Evolutionary conservation across 2,329 filamentous ascomycete genomes (phyloP).

Genomic region (Penicillium frequentans): DNA sequence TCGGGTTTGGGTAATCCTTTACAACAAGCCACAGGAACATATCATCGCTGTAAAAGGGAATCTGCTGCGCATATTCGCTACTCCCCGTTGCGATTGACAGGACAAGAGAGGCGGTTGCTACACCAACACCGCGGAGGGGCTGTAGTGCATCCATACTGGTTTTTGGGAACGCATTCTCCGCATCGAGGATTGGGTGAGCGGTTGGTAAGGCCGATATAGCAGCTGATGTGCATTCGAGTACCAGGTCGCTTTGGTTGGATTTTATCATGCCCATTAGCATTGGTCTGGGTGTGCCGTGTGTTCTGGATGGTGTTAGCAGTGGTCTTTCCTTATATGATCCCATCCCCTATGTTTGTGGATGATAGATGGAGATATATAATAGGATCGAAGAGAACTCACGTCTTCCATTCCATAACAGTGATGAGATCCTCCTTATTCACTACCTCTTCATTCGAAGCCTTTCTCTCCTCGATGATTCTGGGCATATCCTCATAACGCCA

Average conservation of each 20-base stretch:
- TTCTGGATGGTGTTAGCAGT: constrained; percentile 23
- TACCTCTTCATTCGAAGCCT: constrained; percentile 9
- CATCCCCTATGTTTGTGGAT: neutral
- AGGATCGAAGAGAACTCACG: constrained; percentile 30
- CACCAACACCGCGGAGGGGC: constrained; percentile 42
- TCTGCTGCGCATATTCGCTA: constrained; percentile 7
- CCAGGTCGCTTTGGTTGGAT: constrained; percentile 29
- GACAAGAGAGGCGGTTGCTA: constrained; percentile 45
- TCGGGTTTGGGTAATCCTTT: constrained; percentile 17
- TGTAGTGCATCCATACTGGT: constrained; percentile 33
- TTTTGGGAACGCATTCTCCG: constrained; percentile 29
- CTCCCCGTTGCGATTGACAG: constrained; percentile 33
- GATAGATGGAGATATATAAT: neutral
- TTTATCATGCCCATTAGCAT: constrained; percentile 42
- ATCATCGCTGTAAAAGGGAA: constrained; percentile 48
- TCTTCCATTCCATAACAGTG: constrained; percentile 46
- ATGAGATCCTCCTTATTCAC: constrained; percentile 38
- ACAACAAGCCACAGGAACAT: constrained; percentile 41
- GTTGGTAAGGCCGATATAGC: constrained; percentile 28
- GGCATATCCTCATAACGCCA: constrained; percentile 42
- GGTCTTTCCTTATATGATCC: neutral
- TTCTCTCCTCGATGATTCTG: constrained; percentile 17
- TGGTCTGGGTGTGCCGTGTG: constrained; percentile 43
- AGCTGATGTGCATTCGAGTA: constrained; percentile 27
- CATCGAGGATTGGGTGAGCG: neutral